These are phyloP conservation scores for Geotrichum phurueaensis DNA, from an alignment of 1,139 yeast species.

Conservation along the genomic window DNA sequence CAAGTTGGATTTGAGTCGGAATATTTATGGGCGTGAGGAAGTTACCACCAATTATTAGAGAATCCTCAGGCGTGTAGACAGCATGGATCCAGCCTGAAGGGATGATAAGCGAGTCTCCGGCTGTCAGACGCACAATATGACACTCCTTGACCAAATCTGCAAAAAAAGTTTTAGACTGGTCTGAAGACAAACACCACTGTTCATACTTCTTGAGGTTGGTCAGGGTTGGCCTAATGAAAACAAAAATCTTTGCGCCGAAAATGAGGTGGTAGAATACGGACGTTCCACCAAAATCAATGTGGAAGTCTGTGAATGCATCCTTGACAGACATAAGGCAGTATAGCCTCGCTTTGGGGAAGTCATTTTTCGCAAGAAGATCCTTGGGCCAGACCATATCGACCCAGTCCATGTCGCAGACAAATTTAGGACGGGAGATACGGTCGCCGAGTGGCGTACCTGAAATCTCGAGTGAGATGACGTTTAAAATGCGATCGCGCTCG, in stretches of 20 bases:
- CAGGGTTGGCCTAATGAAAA: slow-evolving; percentile 72
- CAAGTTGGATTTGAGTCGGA: slow-evolving; percentile 55
- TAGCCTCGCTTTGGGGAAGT: slow-evolving; percentile 60
- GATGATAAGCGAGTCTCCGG: slow-evolving; percentile 73
- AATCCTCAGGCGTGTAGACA: slow-evolving; percentile 75
- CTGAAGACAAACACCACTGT: slow-evolving; percentile 64
- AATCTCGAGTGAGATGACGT: slow-evolving; percentile 77
- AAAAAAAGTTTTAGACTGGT: slow-evolving; percentile 63
- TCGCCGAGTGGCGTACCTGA: slow-evolving; percentile 52
- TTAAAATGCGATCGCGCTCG: slow-evolving; percentile 60
- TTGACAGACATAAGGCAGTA: slow-evolving; percentile 83
- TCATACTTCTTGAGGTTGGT: slow-evolving; percentile 55
- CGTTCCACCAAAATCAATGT: slow-evolving; percentile 88
- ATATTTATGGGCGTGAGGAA: slow-evolving; percentile 63
- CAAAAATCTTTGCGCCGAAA: slow-evolving; percentile 63
- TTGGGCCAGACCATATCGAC: slow-evolving; percentile 62
- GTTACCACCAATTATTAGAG: slow-evolving; percentile 83
- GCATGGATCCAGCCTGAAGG: slow-evolving; percentile 96
- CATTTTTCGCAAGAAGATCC: slow-evolving; percentile 29
- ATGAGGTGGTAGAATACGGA: slow-evolving; percentile 83
- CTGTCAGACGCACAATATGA: slow-evolving; percentile 53
- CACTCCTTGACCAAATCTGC: slow-evolving; percentile 50
- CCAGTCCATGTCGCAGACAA: slow-evolving; percentile 64
- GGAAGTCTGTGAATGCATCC: slow-evolving; percentile 82
- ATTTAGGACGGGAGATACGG: slow-evolving; percentile 52